These are phyloP conservation scores for Saccharomycopsis oosterbeekiorum DNA, from an alignment of 805 yeast genomes.

Conservation along the genomic window DNA sequence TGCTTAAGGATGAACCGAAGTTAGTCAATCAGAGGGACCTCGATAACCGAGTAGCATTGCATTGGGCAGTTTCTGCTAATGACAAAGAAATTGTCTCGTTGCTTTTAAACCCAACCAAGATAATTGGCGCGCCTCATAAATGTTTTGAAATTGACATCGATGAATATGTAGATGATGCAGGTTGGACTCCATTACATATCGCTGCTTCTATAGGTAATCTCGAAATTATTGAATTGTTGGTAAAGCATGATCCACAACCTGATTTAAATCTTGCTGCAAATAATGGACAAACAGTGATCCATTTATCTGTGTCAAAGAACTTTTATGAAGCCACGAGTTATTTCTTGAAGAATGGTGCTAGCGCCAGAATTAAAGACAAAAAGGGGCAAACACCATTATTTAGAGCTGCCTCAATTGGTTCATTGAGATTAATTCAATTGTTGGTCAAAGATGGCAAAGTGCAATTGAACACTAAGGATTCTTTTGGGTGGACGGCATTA, in stretches of 20 bases:
- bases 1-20: slow-evolving; percentile 42
- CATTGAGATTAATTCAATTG: slow-evolving; percentile 42
- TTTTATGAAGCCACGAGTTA: slow-evolving; percentile 43
- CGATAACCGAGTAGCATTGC: slow-evolving; percentile 73
- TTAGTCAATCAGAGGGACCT: slow-evolving; percentile 43
- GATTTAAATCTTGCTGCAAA: slow-evolving; percentile 52
- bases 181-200: slow-evolving; percentile 86
- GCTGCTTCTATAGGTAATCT: slow-evolving; percentile 66
- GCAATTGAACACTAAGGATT: slow-evolving; percentile 60
- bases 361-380: slow-evolving; percentile 57
- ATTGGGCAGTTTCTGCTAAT: slow-evolving; percentile 77
- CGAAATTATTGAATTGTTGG: slow-evolving; percentile 40
- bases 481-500: slow-evolving; percentile 69
- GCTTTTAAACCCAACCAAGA: slow-evolving; percentile 30
- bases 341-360: slow-evolving; percentile 49
- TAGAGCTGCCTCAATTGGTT: slow-evolving; percentile 77
- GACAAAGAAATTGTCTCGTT: slow-evolving; percentile 41
- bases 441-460: slow-evolving; percentile 45
- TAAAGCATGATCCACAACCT: slow-evolving; percentile 41
- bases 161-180: slow-evolving; percentile 58
- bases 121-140: slow-evolving; percentile 7
- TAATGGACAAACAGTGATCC: slow-evolving; percentile 68
- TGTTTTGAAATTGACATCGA: slow-evolving; percentile 50
- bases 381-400: slow-evolving; percentile 61
- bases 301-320: slow-evolving; percentile 65